These are phyloP conservation scores for Halenospora varia DNA, from an alignment of 495 filamentous ascomycete species.

Conservation along the genomic window DNA sequence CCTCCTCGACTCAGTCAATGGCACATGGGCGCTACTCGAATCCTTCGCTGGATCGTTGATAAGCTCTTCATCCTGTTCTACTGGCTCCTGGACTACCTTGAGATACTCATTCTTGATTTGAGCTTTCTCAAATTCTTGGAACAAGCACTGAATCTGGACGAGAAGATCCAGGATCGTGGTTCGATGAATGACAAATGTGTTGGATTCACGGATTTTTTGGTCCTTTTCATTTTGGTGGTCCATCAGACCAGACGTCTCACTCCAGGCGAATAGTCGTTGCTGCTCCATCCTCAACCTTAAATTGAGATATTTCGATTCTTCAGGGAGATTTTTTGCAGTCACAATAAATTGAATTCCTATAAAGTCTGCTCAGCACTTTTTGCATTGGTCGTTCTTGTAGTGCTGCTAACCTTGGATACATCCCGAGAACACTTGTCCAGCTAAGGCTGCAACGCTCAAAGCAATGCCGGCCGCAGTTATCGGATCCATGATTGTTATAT, in stretches of 20 bases:
- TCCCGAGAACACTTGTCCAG: conserved; percentile 37
- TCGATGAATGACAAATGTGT: conserved; percentile 39
- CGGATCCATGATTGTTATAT: conserved; percentile 31
- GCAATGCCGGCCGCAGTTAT: conserved; percentile 36
- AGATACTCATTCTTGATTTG: conserved; percentile 31
- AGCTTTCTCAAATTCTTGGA: conserved; percentile 40
- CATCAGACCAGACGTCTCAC: conserved; percentile 40
- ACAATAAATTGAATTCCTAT: conserved; percentile 38
- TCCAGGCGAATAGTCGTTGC: conserved; percentile 43
- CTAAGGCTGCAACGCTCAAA: conserved; percentile 36
- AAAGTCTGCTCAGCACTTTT: neutral
- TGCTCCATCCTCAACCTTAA: conserved; percentile 41
- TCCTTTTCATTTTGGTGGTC: conserved; percentile 31
- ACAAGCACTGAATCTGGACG: conserved; percentile 39
- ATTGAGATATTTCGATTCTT: conserved; percentile 39
- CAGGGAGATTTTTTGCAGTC: conserved; percentile 37
- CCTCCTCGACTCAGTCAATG: conserved; percentile 32
- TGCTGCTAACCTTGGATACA: conserved; percentile 31
- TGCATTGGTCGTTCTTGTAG: neutral
- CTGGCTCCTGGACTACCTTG: conserved; percentile 24
- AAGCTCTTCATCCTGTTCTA: conserved; percentile 3
- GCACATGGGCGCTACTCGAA: conserved; percentile 8
- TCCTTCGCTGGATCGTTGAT: conserved; percentile 7
- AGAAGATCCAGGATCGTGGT: conserved; percentile 39
- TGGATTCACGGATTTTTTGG: conserved; percentile 33